Conservation (phyloP, 345 rosid species). For the Eucalyptus erythrocorys region DNA sequence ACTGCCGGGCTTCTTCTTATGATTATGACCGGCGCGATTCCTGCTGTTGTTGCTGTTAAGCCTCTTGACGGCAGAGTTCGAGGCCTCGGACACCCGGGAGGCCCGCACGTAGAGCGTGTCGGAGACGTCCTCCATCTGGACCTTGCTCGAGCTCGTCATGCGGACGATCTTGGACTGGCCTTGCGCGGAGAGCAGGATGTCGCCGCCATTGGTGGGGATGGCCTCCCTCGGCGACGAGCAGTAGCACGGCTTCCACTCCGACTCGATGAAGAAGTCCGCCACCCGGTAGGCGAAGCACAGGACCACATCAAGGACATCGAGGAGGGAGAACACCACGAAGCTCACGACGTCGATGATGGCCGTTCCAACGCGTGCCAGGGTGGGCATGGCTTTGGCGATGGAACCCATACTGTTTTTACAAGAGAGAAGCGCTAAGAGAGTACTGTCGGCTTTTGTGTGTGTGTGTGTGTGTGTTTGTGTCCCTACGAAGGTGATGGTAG, state of each 20-base stretch:
- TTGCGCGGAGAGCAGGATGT: slow-evolving; percentile 24
- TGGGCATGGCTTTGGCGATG: slow-evolving; percentile 5
- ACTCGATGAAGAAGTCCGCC: slow-evolving; percentile 25
- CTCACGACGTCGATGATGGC: slow-evolving; percentile 6
- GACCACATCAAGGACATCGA: slow-evolving; percentile 24
- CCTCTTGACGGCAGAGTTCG: slow-evolving; percentile 1
- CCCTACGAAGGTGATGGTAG: neutral
- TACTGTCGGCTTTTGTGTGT: neutral
- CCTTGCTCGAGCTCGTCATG: slow-evolving; percentile 10
- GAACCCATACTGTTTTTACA: neutral
- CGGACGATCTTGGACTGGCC: slow-evolving; percentile 23
- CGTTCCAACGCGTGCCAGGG: neutral
- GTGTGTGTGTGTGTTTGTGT: neutral
- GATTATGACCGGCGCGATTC: slow-evolving; percentile 12
- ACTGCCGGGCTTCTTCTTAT: slow-evolving; percentile 12
- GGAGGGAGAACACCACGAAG: slow-evolving; percentile 32
- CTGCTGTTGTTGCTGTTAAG: slow-evolving; percentile 8
- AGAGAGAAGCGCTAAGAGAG: neutral
- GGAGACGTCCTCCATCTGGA: slow-evolving; percentile 30
- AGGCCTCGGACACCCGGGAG: slow-evolving; percentile 14
- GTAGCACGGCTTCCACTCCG: slow-evolving; percentile 36
- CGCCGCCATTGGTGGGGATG: slow-evolving; percentile 7
- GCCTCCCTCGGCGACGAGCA: slow-evolving; percentile 21
- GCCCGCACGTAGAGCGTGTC: slow-evolving; percentile 34
- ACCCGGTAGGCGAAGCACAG: slow-evolving; percentile 19